Evolutionary conservation across 306 rosid species (phyloP).

Genomic region (Trifolium subterraneum): DNA sequence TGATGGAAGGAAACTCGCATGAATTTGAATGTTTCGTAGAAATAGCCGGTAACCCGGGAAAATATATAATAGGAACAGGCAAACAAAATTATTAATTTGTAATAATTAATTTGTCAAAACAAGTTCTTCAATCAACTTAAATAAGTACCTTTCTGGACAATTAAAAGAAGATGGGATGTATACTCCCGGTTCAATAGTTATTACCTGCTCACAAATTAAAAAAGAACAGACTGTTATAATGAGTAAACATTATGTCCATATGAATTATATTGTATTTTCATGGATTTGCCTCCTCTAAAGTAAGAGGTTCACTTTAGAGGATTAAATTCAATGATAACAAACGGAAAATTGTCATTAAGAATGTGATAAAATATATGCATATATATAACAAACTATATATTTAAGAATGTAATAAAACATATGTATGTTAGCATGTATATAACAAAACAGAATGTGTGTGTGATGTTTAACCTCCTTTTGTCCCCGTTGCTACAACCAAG

Average conservation of each 20-base stretch:
- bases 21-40: conserved; percentile 17
- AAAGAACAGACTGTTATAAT: conserved; percentile 28
- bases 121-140: conserved; percentile 31
- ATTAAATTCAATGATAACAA: background rate
- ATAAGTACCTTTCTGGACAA: conserved; percentile 69
- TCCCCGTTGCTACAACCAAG: no score
- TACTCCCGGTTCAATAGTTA: conserved; percentile 93
- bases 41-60: background rate
- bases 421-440: no score
- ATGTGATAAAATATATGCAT: background rate
- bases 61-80: conserved; percentile 32
- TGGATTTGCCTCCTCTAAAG: background rate
- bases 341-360: background rate
- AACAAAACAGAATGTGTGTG: no score
- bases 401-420: no score
- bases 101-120: conserved; percentile 34
- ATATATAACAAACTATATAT: background rate
- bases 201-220: conserved; percentile 62
- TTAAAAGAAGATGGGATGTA: conserved; percentile 74
- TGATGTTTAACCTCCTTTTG: no score
- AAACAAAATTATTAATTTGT: conserved; percentile 27
- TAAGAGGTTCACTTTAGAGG: background rate
- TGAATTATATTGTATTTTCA: background rate
- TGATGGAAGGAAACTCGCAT: conserved; percentile 25
- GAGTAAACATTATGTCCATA: conserved; percentile 13